A percentile compares a stretch with the other conserved stretches of the same genome.
phyloP scores from a whole-genome alignment of 1,139 yeast species.

The Pichia sp. region DNA sequence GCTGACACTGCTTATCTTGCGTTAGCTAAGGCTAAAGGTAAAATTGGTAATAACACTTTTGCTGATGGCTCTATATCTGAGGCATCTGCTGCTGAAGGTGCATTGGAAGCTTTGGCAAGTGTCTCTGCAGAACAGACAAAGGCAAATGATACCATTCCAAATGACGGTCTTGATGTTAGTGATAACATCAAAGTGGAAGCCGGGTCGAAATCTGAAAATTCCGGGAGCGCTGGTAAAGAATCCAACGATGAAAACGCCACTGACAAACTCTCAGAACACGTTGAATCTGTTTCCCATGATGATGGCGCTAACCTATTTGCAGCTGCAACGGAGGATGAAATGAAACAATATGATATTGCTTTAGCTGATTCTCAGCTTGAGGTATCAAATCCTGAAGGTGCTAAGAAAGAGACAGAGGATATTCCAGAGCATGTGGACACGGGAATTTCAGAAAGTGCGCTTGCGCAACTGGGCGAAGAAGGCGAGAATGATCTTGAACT shows the following conservation, averaged over 20 bases:
- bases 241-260: background rate
- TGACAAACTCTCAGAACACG: background rate
- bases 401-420: conserved; percentile 1
- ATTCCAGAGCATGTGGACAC: background rate
- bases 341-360: conserved; percentile 23
- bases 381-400: background rate
- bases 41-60: background rate
- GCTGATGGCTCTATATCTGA: background rate
- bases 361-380: conserved; percentile 7
- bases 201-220: conserved; percentile 1
- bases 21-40: background rate
- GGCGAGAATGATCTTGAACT: conserved; percentile 15
- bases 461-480: background rate
- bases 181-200: background rate
- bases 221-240: conserved; percentile 1
- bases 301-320: conserved; percentile 28
- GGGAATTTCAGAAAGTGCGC: background rate
- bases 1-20: background rate
- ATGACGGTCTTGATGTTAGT: background rate
- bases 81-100: conserved; percentile 5
- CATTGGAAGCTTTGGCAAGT: conserved; percentile 12
- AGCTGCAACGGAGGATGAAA: conserved; percentile 31
- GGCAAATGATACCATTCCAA: conserved; percentile 12
- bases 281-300: conserved; percentile 1
- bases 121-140: conserved; percentile 10